Percentiles rank a stretch among this genome's conserved stretches.
Evolutionary conservation across 2,329 filamentous ascomycete genomes (phyloP).

Genomic region (Fusarium sp.): DNA sequence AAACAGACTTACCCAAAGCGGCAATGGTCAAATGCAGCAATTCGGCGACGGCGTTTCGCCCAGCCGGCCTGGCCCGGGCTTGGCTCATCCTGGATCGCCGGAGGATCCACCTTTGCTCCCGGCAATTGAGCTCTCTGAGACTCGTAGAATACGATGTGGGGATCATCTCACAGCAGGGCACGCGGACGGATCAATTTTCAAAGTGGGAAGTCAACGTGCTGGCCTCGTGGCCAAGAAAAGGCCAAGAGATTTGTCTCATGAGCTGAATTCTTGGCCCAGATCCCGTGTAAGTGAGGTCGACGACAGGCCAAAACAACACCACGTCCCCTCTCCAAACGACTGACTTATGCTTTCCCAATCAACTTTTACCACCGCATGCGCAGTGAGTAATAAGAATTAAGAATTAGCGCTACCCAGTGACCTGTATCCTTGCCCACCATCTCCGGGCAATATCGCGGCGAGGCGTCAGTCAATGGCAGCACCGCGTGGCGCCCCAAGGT

Average conservation of each 20-base stretch:
- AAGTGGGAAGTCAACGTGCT: not conserved
- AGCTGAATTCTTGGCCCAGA: not conserved
- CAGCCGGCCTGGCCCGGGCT: slow-evolving; percentile 41
- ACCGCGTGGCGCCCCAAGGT: not conserved
- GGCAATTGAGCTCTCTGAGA: slow-evolving; percentile 5
- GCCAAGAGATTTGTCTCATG: not conserved
- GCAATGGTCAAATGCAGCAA: slow-evolving; percentile 18
- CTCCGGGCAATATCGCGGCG: slow-evolving; percentile 16
- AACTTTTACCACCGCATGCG: too few relatives aligned
- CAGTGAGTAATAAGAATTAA: too few relatives aligned
- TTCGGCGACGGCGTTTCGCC: slow-evolving; percentile 31
- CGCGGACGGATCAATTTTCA: not conserved
- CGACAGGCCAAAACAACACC: not conserved
- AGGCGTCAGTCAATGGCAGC: slow-evolving; percentile 19
- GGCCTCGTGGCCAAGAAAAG: not conserved
- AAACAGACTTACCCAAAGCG: slow-evolving; percentile 20
- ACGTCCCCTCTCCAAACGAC: not conserved
- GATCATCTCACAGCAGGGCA: not conserved
- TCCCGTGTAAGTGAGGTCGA: not conserved
- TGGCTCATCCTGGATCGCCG: slow-evolving; percentile 19
- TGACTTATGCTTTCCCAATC: too few relatives aligned
- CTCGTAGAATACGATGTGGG: not conserved
- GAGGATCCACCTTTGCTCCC: slow-evolving; percentile 26
- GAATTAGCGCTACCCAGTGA: too few relatives aligned
- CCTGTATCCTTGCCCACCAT: not conserved